Percentiles rank a stretch among this genome's conserved stretches.
Evolutionary conservation across 1,284 basidiomycete species (phyloP).

Genomic region (Puccinia horiana): DNA sequence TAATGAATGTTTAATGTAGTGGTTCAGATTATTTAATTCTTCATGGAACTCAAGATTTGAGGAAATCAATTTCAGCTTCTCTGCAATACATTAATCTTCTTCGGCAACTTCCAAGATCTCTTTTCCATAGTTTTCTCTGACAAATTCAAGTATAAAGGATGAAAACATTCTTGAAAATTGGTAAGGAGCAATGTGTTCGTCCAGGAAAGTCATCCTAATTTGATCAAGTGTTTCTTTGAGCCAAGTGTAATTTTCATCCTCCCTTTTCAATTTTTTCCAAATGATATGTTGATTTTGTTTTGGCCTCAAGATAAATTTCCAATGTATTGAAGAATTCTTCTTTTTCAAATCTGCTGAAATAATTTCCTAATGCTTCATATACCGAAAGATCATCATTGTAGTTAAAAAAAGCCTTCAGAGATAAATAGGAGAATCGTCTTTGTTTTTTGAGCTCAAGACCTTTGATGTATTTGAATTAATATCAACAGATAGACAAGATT

Average conservation of each 20-base stretch:
- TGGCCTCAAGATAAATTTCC: neutral
- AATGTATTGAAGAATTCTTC: neutral
- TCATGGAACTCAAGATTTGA: neutral
- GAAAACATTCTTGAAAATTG: neutral
- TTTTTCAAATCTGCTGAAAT: neutral
- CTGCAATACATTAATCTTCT: neutral
- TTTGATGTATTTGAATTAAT: too few relatives aligned
- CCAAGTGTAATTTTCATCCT: neutral
- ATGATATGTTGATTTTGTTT: neutral
- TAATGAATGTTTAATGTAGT: neutral
- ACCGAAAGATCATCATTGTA: neutral
- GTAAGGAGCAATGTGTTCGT: neutral
- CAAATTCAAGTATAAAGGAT: neutral
- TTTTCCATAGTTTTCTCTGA: neutral
- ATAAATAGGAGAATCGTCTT: neutral
- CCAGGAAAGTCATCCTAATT: neutral
- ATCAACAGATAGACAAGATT: too few relatives aligned
- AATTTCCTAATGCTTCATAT: neutral
- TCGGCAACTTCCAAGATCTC: neutral
- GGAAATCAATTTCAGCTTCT: neutral
- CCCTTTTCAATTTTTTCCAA: neutral
- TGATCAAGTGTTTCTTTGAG: neutral
- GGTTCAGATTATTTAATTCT: neutral
- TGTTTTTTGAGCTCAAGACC: neutral
- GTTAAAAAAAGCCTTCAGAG: neutral